These are phyloP conservation scores for Isatis tinctoria DNA, from an alignment of 345 rosid species.

Conservation along the genomic window DNA sequence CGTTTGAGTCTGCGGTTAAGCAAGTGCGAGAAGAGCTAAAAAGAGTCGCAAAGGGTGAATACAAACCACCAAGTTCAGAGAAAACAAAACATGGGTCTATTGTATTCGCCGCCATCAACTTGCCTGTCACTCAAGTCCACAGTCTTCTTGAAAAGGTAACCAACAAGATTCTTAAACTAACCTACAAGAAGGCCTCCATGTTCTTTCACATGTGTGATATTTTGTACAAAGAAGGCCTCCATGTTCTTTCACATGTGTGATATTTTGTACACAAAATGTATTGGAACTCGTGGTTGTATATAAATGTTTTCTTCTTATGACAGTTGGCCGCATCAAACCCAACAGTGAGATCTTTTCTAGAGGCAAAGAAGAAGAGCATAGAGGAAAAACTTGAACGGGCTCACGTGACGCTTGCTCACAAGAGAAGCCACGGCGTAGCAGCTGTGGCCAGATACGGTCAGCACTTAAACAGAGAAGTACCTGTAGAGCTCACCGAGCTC, in stretches of 20 bases:
- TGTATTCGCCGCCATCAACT: conserved; percentile 74
- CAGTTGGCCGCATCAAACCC: conserved; percentile 55
- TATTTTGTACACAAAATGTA: background rate
- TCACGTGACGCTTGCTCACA: conserved; percentile 93
- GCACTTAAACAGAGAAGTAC: conserved; percentile 47
- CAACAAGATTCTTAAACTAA: background rate
- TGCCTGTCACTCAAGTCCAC: conserved; percentile 52
- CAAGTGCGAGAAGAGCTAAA: conserved; percentile 71
- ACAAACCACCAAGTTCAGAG: conserved; percentile 53
- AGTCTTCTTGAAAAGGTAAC: conserved; percentile 57
- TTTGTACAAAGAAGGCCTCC: no score
- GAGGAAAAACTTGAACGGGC: conserved; percentile 46
- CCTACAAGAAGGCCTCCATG: background rate
- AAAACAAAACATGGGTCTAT: conserved; percentile 64
- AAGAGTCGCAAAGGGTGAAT: conserved; percentile 63
- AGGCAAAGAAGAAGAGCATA: conserved; percentile 45
- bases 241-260: no score
- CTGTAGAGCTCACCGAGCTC: conserved; percentile 66
- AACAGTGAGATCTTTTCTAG: conserved; percentile 44
- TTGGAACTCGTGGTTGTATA: background rate
- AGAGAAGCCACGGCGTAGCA: conserved; percentile 82
- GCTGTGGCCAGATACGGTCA: conserved; percentile 67
- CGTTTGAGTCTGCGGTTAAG: conserved; percentile 67
- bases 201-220: background rate
- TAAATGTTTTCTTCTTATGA: conserved; percentile 2